Conservation (phyloP, 2,329 filamentous ascomycete genomes). For the Cephalotrichum gorgonifer region DNA sequence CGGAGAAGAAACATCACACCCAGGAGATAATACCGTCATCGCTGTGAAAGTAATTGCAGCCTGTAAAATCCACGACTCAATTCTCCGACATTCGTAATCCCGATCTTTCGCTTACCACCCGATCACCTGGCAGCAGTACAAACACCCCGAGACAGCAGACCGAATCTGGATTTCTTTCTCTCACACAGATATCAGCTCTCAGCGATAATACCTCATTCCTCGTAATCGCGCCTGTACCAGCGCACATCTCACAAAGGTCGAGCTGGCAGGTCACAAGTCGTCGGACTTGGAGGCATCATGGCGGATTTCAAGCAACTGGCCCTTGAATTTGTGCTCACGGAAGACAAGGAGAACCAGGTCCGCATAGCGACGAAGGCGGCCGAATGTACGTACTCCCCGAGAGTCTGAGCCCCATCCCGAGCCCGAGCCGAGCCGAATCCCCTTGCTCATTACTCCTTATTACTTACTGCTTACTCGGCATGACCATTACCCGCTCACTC, state of each 20-base stretch:
- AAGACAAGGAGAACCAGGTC: slow-evolving; percentile 29
- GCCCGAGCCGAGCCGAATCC: not conserved
- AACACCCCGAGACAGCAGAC: too few relatives aligned
- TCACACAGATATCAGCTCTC: too few relatives aligned
- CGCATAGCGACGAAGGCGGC: slow-evolving; percentile 35
- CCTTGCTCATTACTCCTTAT: not conserved
- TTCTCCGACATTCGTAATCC: too few relatives aligned
- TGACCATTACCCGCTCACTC: not conserved
- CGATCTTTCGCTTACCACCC: too few relatives aligned
- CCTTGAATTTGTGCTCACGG: slow-evolving; percentile 42
- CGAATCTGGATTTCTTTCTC: not conserved
- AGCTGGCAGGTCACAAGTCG: not conserved
- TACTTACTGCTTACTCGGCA: too few relatives aligned
- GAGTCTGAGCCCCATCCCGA: too few relatives aligned
- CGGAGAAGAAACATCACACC: too few relatives aligned
- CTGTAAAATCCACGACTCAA: too few relatives aligned
- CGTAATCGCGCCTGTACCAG: too few relatives aligned
- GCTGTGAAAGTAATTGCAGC: too few relatives aligned
- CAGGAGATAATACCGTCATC: too few relatives aligned
- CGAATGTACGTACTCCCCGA: slow-evolving; percentile 18
- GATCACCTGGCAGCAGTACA: too few relatives aligned
- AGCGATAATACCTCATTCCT: not conserved
- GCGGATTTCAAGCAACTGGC: slow-evolving; percentile 41
- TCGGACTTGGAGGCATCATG: slow-evolving; percentile 22
- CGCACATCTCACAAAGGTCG: not conserved